A percentile compares a stretch with the other conserved stretches of the same genome.
Evolutionary conservation across 2,329 filamentous ascomycete species (phyloP).

Genomic region (Diaporthe longicolla): DNA sequence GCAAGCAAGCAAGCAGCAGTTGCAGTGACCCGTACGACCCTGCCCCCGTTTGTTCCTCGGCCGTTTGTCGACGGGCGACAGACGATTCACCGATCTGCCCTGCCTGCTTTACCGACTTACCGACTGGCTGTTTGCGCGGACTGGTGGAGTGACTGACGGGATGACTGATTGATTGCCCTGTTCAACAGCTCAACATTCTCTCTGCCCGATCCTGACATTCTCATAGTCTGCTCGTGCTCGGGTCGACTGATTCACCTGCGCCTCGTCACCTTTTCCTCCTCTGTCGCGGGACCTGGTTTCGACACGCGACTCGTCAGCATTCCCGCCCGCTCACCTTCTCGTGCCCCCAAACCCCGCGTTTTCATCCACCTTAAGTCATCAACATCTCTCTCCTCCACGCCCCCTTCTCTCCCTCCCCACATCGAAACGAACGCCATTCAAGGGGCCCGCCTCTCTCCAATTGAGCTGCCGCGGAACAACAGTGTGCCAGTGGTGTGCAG

Average conservation of each 20-base stretch:
- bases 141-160: background rate
- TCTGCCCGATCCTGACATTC: constrained; percentile 8
- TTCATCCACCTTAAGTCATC: constrained; percentile 6
- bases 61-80: background rate
- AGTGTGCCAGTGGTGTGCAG: background rate
- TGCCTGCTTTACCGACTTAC: background rate
- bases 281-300: constrained; percentile 6
- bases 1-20: background rate
- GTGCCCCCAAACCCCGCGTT: constrained; percentile 28
- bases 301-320: constrained; percentile 21
- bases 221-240: constrained; percentile 10
- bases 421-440: constrained; percentile 28
- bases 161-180: background rate
- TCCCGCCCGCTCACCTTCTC: constrained; percentile 9
- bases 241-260: background rate
- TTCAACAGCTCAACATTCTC: background rate
- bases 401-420: constrained; percentile 12
- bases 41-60: background rate
- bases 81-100: background rate
- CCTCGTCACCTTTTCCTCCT: constrained; percentile 19
- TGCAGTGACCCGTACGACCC: background rate
- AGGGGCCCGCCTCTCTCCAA: constrained; percentile 33
- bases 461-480: constrained; percentile 7
- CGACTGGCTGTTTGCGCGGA: constrained; percentile 1
- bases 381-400: constrained; percentile 4